Conservation (phyloP, 768 basidiomycete species). For the Termitomyces bulborhizus region DNA sequence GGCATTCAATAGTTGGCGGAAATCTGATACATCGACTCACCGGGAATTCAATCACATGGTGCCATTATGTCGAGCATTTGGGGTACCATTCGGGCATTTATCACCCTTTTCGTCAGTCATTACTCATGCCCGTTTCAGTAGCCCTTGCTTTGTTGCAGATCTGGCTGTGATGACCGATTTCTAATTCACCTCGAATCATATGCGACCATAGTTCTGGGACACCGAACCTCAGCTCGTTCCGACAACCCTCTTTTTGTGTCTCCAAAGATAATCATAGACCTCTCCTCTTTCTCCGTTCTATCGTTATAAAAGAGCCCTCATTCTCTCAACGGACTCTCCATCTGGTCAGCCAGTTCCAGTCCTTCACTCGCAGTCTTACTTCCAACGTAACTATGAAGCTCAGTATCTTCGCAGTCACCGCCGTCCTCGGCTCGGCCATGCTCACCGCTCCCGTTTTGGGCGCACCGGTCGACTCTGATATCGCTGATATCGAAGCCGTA, state of each 20-base stretch:
- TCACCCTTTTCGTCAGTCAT: not conserved
- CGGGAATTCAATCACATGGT: not conserved
- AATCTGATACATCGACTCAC: not conserved
- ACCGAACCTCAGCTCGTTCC: not conserved
- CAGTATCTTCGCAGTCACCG: slow-evolving; percentile 3
- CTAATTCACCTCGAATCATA: not conserved
- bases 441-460: slow-evolving; percentile 3
- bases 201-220: not conserved
- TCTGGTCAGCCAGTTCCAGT: slow-evolving; percentile 2
- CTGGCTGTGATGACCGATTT: not conserved
- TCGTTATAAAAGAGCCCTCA: not conserved
- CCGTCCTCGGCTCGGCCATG: slow-evolving; percentile 3
- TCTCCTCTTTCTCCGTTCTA: not conserved
- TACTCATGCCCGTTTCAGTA: not conserved
- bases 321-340: not conserved
- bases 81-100: not conserved
- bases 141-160: not conserved
- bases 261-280: not conserved
- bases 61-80: not conserved
- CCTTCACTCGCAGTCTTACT: not conserved
- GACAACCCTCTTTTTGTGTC: slow-evolving; percentile 1
- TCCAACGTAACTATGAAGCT: not conserved
- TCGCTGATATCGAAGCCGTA: not conserved
- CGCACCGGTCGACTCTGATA: not conserved
- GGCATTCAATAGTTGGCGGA: not conserved